Percentiles rank a stretch among this genome's conserved stretches.
Evolutionary conservation across 169 alveolate species (phyloP).

Genomic region (Theileria orientalis): DNA sequence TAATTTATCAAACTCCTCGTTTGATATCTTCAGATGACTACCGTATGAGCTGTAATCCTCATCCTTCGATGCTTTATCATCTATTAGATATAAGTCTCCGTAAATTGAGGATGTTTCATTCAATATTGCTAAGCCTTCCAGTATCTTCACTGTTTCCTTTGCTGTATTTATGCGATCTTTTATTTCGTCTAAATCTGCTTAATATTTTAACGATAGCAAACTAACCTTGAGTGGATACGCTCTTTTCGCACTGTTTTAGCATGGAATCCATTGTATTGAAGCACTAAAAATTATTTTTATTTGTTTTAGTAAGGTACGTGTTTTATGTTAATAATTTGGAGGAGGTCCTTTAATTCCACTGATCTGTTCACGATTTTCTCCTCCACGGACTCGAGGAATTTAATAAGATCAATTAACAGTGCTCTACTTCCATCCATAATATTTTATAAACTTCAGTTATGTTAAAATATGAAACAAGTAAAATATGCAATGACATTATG

Average conservation of each 20-base stretch:
- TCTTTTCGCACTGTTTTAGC: slow-evolving; percentile 36
- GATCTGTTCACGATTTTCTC: slow-evolving; percentile 32
- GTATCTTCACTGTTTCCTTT: slow-evolving; percentile 51
- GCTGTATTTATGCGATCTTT: slow-evolving; percentile 44
- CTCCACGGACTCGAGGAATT: slow-evolving; percentile 52
- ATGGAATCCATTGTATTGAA: slow-evolving; percentile 45
- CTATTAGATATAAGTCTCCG: slow-evolving; percentile 31
- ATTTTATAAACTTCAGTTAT: background rate
- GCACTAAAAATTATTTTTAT: slow-evolving; percentile 11
- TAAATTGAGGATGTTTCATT: background rate
- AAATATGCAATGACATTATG: background rate
- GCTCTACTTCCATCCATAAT: slow-evolving; percentile 54
- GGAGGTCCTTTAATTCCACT: slow-evolving; percentile 17
- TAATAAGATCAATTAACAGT: slow-evolving; percentile 31
- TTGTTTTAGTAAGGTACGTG: slow-evolving; percentile 4
- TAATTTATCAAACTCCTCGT: slow-evolving; percentile 58
- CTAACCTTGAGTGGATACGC: slow-evolving; percentile 38
- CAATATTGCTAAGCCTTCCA: slow-evolving; percentile 4
- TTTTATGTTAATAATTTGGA: slow-evolving; percentile 31
- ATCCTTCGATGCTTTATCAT: background rate
- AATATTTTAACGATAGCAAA: background rate
- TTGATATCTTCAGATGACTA: slow-evolving; percentile 19
- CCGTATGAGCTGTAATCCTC: slow-evolving; percentile 23
- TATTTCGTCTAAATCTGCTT: slow-evolving; percentile 13
- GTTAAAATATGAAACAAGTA: background rate